Percentiles rank a stretch among this genome's conserved stretches.
Evolutionary conservation across 208 protist genomes (phyloP).

Genomic region (Endotrypanum monterogeii): DNA sequence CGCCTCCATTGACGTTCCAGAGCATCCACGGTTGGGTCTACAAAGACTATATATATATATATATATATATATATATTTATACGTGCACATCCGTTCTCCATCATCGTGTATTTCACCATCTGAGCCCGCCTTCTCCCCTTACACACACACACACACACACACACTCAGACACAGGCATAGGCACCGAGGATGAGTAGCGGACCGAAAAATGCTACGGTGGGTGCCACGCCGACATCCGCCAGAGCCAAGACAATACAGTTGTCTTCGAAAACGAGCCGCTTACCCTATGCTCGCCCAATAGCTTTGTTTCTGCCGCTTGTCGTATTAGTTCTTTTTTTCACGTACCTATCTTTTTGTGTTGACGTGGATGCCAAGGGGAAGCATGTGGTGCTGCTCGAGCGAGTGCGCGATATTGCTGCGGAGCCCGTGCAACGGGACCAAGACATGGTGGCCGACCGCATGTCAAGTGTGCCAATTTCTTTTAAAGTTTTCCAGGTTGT

Average conservation of each 20-base stretch:
- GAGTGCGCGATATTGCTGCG: slow-evolving; percentile 20
- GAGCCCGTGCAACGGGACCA: slow-evolving; percentile 5
- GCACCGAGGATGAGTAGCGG: neutral
- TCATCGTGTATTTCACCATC: neutral
- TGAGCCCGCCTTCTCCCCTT: too few relatives aligned
- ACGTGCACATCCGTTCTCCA: neutral
- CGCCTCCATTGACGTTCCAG: too few relatives aligned
- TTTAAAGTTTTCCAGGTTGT: slow-evolving; percentile 28
- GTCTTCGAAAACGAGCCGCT: neutral
- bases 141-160: neutral
- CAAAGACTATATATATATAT: too few relatives aligned
- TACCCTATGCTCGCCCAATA: slow-evolving; percentile 45
- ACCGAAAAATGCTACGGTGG: neutral
- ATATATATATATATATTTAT: too few relatives aligned
- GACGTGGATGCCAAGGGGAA: slow-evolving; percentile 35
- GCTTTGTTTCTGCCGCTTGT: slow-evolving; percentile 37
- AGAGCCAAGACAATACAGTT: neutral
- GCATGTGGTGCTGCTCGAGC: slow-evolving; percentile 32
- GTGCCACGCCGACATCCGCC: neutral
- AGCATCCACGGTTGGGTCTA: too few relatives aligned
- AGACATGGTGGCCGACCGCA: neutral
- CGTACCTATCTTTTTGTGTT: slow-evolving; percentile 49
- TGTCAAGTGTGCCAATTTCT: neutral
- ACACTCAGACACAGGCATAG: neutral
- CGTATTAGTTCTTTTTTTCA: slow-evolving; percentile 56